A percentile compares a stretch with the other conserved stretches of the same genome.
phyloP scores from a whole-genome alignment of 495 filamentous ascomycete genomes.

The Neurospora sp. region DNA sequence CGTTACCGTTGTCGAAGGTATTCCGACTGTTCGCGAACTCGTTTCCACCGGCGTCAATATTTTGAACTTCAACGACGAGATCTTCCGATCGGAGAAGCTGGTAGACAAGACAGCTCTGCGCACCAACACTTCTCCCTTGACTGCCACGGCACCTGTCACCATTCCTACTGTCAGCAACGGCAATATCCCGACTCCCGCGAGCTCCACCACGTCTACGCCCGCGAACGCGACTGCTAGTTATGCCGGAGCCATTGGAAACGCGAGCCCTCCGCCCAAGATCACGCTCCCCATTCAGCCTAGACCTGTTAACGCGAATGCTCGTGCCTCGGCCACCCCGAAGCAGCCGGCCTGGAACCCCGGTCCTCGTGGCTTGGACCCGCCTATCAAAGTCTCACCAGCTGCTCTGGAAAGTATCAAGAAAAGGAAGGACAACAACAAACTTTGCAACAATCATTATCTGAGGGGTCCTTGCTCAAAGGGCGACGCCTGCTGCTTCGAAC shows the following conservation, averaged over 20 bases:
- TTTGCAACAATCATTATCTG: conserved; percentile 81
- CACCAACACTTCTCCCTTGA: not conserved
- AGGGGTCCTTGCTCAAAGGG: conserved; percentile 64
- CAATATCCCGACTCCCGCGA: conserved; percentile 2
- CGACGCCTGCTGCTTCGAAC: conserved; percentile 64
- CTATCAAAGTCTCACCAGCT: conserved; percentile 40
- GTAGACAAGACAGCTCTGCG: conserved; percentile 19
- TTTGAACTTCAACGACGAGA: conserved; percentile 44
- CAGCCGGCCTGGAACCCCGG: conserved; percentile 40
- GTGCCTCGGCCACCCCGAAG: conserved; percentile 7
- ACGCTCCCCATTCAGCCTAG: conserved; percentile 22
- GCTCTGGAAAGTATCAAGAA: conserved; percentile 68
- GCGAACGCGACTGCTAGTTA: conserved; percentile 19
- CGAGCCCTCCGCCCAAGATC: conserved; percentile 28
- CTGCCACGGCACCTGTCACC: not conserved
- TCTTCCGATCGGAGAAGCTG: conserved; percentile 58
- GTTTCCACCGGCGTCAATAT: conserved; percentile 46
- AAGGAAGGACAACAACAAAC: conserved; percentile 62
- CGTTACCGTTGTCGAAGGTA: conserved; percentile 66
- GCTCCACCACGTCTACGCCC: conserved; percentile 4
- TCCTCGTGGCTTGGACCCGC: conserved; percentile 38
- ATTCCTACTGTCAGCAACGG: not conserved
- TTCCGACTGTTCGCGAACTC: conserved; percentile 59
- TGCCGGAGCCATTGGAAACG: conserved; percentile 23
- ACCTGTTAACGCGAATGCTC: conserved; percentile 6